Conservation (phyloP, 2,329 filamentous ascomycete genomes). For the Metarhizium humberi region DNA sequence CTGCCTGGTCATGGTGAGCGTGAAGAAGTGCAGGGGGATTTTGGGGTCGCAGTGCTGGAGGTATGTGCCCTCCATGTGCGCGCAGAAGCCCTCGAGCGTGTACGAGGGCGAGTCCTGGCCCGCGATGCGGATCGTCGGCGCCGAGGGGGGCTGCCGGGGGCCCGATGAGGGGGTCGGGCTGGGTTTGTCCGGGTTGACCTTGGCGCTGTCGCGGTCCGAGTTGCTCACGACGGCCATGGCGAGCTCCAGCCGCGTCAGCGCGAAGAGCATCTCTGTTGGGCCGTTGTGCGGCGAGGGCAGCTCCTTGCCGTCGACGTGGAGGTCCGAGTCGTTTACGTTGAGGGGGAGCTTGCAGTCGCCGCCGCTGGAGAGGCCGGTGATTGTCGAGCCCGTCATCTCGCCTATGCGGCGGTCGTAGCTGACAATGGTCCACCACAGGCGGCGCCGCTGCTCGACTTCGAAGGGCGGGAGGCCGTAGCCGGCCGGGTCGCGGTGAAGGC, state of each 20-base stretch:
- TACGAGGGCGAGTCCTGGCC: slow-evolving; percentile 38
- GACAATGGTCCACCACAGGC: slow-evolving; percentile 65
- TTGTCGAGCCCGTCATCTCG: slow-evolving; percentile 52
- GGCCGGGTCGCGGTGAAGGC: slow-evolving; percentile 54
- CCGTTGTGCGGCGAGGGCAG: slow-evolving; percentile 37
- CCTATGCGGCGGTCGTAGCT: slow-evolving; percentile 60
- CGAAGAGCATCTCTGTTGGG: slow-evolving; percentile 52
- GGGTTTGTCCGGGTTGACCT: slow-evolving; percentile 17
- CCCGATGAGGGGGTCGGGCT: slow-evolving; percentile 13
- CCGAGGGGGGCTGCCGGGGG: slow-evolving; percentile 11
- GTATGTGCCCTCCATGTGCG: slow-evolving; percentile 47
- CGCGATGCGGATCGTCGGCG: slow-evolving; percentile 34
- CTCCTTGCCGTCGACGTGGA: slow-evolving; percentile 48
- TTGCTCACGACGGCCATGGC: slow-evolving; percentile 43
- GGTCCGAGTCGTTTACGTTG: slow-evolving; percentile 53
- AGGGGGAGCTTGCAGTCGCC: slow-evolving; percentile 48
- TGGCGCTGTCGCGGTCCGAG: slow-evolving; percentile 28
- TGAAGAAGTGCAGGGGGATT: slow-evolving; percentile 50
- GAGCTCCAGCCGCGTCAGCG: slow-evolving; percentile 46
- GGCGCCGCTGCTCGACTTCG: slow-evolving; percentile 60
- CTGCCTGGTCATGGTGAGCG: slow-evolving; percentile 46
- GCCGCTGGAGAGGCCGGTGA: slow-evolving; percentile 42
- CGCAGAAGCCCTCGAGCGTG: slow-evolving; percentile 43
- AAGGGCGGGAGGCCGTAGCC: slow-evolving; percentile 44
- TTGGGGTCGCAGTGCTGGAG: slow-evolving; percentile 47